Percentiles rank a stretch among this genome's conserved stretches.
Conservation (phyloP, 1,139 yeast genomes). For the Trichomonascaceae sp. region DNA sequence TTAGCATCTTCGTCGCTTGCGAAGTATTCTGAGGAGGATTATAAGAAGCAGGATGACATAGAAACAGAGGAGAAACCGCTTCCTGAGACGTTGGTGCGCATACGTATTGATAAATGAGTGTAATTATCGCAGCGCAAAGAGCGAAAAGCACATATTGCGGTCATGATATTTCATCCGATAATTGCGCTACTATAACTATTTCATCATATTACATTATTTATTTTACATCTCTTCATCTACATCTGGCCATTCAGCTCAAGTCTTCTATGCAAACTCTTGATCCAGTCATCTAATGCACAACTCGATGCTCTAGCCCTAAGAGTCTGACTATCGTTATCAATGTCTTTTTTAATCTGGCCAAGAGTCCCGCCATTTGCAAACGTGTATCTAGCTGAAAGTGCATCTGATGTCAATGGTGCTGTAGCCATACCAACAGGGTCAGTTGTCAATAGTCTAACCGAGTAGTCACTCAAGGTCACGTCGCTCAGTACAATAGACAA, state of each 20-base stretch:
- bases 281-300: slow-evolving; percentile 4
- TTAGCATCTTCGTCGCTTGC: slow-evolving; percentile 52
- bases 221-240: neutral
- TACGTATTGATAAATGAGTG: slow-evolving; percentile 39
- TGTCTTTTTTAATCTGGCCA: neutral
- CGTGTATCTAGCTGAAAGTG: slow-evolving; percentile 1
- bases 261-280: slow-evolving; percentile 5
- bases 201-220: neutral
- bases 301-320: neutral
- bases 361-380: neutral
- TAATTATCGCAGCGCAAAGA: too few species aligned
- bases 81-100: slow-evolving; percentile 65
- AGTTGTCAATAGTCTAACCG: slow-evolving; percentile 4
- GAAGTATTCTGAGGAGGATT: slow-evolving; percentile 43
- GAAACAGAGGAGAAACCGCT: slow-evolving; percentile 40
- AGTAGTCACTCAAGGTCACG: slow-evolving; percentile 8
- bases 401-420: neutral
- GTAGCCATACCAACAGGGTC: slow-evolving; percentile 3
- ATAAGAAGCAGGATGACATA: slow-evolving; percentile 28
- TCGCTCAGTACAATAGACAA: slow-evolving; percentile 11
- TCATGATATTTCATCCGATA: too few species aligned
- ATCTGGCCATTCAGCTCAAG: neutral
- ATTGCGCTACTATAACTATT: too few species aligned
- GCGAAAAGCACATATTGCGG: neutral
- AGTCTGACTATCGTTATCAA: neutral